Percentiles rank a stretch among this genome's conserved stretches.
These are phyloP conservation scores for Aspergillus steynii DNA, from an alignment of 495 filamentous ascomycete species.

Conservation along the genomic window DNA sequence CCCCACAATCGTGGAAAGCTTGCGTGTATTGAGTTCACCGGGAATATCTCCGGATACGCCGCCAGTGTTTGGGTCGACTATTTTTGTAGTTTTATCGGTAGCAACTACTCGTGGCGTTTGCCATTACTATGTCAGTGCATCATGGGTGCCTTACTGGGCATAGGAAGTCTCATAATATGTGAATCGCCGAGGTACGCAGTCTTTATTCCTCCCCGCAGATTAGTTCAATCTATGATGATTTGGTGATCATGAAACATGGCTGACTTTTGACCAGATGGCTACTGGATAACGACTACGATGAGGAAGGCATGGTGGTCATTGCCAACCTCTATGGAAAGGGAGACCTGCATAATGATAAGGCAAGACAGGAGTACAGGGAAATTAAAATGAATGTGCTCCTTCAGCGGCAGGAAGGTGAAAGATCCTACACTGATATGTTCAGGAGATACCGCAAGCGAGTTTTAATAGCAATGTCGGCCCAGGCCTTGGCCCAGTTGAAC, in stretches of 20 bases:
- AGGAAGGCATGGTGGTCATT: constrained; percentile 97
- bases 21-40: constrained; percentile 97
- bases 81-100: constrained; percentile 87
- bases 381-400: constrained; percentile 98
- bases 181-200: constrained; percentile 83
- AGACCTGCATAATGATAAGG: constrained; percentile 88
- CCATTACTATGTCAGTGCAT: constrained; percentile 91
- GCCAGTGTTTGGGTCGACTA: constrained; percentile 99
- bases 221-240: background rate
- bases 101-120: constrained; percentile 84
- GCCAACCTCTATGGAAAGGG: constrained; percentile 96
- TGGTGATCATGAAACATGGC: constrained; percentile 4
- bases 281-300: constrained; percentile 95
- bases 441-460: constrained; percentile 86
- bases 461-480: constrained; percentile 98
- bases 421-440: constrained; percentile 94
- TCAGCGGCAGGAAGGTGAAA: constrained; percentile 89
- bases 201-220: background rate
- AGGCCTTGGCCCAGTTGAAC: constrained; percentile 92
- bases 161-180: constrained; percentile 89
- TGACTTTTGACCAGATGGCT: constrained; percentile 68
- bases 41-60: constrained; percentile 93
- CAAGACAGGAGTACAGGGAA: constrained; percentile 91
- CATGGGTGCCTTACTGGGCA: constrained; percentile 81
- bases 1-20: constrained; percentile 94